phyloP scores from a whole-genome alignment of 1,284 basidiomycete species.

The Rhodotorula sp. region DNA sequence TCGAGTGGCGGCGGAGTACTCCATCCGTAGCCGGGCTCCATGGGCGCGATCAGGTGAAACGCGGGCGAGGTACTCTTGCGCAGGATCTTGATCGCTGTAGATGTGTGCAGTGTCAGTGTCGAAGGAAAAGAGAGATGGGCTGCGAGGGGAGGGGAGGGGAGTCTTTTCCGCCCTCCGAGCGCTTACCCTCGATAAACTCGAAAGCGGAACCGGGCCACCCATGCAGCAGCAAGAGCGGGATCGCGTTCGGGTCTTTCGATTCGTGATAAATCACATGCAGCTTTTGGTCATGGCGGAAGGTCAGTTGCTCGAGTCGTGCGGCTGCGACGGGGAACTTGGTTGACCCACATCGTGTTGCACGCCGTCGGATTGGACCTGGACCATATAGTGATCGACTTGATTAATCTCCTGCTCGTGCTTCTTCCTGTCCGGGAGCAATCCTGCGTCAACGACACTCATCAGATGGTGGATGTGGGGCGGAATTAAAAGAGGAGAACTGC shows the following conservation, averaged over 20 bases:
- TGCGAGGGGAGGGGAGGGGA: no score
- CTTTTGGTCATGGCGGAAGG: neutral
- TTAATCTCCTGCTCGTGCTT: constrained; percentile 27
- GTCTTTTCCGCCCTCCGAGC: no score
- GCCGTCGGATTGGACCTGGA: constrained; percentile 16
- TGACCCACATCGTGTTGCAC: constrained; percentile 13
- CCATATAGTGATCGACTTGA: constrained; percentile 30
- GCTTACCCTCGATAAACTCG: constrained; percentile 43
- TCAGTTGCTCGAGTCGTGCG: neutral
- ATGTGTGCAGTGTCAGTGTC: neutral
- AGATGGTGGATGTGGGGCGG: neutral
- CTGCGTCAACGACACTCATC: neutral
- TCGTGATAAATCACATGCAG: constrained; percentile 47
- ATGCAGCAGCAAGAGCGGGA: constrained; percentile 48
- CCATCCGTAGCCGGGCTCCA: constrained; percentile 46
- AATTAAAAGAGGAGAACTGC: neutral
- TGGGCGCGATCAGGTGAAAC: constrained; percentile 48
- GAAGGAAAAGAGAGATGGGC: no score
- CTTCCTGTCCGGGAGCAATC: constrained; percentile 5
- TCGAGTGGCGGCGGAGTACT: constrained; percentile 41
- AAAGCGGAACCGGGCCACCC: constrained; percentile 47
- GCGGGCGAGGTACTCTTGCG: constrained; percentile 38
- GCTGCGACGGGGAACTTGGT: neutral
- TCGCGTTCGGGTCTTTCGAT: constrained; percentile 42
- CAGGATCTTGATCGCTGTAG: constrained; percentile 43